Conservation (phyloP, 2,329 filamentous ascomycete genomes). For the Apiospora marii region DNA sequence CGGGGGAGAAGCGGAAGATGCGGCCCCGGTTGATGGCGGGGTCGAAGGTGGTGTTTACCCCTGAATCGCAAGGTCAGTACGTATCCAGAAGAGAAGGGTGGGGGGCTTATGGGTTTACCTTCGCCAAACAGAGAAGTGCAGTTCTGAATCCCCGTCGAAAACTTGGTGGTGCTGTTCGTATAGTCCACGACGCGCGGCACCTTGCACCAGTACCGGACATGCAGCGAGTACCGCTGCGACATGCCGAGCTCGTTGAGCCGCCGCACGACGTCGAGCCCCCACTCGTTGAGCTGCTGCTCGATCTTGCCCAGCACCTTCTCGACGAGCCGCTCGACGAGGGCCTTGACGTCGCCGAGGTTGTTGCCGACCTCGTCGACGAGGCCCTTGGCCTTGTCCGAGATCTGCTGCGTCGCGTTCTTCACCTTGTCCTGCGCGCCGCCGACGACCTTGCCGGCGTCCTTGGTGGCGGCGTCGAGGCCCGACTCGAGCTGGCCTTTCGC, state of each 20-base stretch:
- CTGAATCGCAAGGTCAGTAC: too few species aligned
- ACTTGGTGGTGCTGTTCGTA: not conserved
- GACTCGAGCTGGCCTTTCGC: not conserved
- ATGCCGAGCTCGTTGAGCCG: not conserved
- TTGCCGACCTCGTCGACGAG: not conserved
- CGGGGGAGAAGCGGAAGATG: constrained; percentile 19
- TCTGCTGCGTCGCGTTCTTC: not conserved
- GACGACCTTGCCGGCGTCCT: not conserved
- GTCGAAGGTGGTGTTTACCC: not conserved
- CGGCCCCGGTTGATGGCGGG: not conserved
- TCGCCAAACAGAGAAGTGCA: not conserved
- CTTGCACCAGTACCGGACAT: not conserved
- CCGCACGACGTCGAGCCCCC: not conserved
- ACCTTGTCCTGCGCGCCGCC: constrained; percentile 4
- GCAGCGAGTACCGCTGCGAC: not conserved
- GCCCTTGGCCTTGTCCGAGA: constrained; percentile 3
- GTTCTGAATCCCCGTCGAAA: not conserved
- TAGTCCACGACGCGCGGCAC: constrained; percentile 3
- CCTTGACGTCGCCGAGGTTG: constrained; percentile 3
- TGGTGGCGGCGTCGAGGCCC: not conserved
- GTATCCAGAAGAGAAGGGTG: not conserved
- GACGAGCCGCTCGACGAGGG: not conserved
- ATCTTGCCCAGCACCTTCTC: constrained; percentile 4
- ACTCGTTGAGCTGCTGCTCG: constrained; percentile 2
- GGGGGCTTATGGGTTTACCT: not conserved